Conservation (phyloP, 768 basidiomycete species). For the Symmetrospora coprosmae region DNA sequence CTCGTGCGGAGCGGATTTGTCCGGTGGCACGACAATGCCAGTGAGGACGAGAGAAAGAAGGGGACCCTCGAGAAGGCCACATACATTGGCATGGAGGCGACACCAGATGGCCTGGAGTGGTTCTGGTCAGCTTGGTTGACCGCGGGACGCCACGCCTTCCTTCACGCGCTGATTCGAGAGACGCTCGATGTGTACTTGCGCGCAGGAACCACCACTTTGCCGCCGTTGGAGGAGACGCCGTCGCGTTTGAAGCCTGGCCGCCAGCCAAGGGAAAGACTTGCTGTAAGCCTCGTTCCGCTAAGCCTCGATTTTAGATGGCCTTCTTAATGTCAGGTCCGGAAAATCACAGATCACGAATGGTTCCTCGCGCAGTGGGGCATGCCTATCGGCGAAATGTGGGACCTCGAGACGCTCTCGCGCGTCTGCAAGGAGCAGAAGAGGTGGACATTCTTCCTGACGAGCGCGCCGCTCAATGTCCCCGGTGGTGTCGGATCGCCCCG, state of each 20-base stretch:
- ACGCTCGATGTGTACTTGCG: background rate
- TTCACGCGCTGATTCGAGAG: background rate
- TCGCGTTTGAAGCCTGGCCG: conserved; percentile 27
- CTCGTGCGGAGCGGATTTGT: conserved; percentile 23
- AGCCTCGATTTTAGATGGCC: no score
- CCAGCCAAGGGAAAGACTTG: background rate
- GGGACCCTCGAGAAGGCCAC: conserved; percentile 18
- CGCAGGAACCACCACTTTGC: conserved; percentile 25
- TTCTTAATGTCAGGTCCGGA: no score
- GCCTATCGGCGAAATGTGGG: conserved; percentile 27
- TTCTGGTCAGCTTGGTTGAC: conserved; percentile 13
- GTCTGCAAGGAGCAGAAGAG: conserved; percentile 11
- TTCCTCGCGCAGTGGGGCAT: conserved; percentile 1
- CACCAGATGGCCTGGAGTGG: conserved; percentile 9
- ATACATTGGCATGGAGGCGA: conserved; percentile 12
- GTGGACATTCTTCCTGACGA: conserved; percentile 26
- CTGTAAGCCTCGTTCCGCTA: background rate
- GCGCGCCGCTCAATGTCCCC: conserved; percentile 24
- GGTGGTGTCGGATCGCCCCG: conserved; percentile 24
- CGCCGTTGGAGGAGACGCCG: conserved; percentile 25
- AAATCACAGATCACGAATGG: conserved; percentile 13
- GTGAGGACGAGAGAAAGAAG: background rate
- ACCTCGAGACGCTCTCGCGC: conserved; percentile 24
- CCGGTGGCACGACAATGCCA: conserved; percentile 9
- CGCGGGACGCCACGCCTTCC: no score